Conservation (phyloP, 2,329 filamentous ascomycete species). For the Trichophyton mentagrophytes region DNA sequence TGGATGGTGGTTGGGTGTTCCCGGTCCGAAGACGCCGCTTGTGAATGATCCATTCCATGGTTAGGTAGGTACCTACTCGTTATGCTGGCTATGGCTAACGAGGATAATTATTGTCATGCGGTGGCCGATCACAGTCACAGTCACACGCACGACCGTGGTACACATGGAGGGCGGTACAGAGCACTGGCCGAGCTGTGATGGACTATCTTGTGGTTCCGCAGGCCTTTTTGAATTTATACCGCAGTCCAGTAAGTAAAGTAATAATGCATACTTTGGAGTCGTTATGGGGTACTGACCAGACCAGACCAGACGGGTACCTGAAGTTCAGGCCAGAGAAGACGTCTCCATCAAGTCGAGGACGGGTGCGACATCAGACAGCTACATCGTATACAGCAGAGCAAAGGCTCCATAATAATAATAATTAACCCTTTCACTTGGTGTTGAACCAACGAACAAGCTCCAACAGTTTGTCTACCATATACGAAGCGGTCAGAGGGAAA, state of each 20-base stretch:
- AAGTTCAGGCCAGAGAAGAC: not conserved
- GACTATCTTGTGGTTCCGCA: not conserved
- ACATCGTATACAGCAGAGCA: not conserved
- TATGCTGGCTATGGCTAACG: too few species aligned
- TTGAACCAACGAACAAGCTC: too few species aligned
- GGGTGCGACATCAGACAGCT: not conserved
- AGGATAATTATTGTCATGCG: not conserved
- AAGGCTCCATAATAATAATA: too few species aligned
- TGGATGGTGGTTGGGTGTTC: too few species aligned
- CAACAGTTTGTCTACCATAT: too few species aligned
- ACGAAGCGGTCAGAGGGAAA: too few species aligned
- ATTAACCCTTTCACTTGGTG: too few species aligned
- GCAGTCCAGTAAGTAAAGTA: too few species aligned
- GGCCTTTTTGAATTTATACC: not conserved
- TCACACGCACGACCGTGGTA: not conserved
- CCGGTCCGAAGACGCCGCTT: not conserved
- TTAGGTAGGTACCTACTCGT: too few species aligned
- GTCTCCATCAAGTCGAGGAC: not conserved
- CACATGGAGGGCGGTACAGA: not conserved
- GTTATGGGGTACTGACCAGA: too few species aligned
- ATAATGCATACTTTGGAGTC: too few species aligned
- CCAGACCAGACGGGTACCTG: not conserved
- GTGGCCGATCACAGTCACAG: conserved; percentile 3
- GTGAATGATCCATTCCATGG: not conserved
- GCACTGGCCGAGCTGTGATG: not conserved